phyloP scores from a whole-genome alignment of 768 basidiomycete genomes.

The Naganishia randhawae region DNA sequence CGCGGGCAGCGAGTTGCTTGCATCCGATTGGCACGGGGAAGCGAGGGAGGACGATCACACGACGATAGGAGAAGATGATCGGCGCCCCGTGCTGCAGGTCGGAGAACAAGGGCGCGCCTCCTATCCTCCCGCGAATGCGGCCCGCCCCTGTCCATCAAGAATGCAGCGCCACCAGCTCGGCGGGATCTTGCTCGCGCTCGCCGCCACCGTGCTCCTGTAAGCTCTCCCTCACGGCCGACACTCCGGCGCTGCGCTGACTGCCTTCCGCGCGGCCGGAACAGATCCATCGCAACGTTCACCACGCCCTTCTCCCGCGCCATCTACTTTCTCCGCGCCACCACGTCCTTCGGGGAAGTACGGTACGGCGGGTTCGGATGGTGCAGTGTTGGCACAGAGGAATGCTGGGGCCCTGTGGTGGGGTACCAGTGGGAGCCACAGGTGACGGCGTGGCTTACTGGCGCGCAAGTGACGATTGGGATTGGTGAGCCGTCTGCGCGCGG shows the following conservation, averaged over 20 bases:
- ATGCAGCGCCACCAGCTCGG: conserved; percentile 33
- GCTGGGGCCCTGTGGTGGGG: conserved; percentile 14
- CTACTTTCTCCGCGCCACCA: conserved; percentile 36
- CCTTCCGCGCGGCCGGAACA: no score
- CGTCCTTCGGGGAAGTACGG: background rate
- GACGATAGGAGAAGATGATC: no score
- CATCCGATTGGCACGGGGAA: no score
- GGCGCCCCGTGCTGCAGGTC: no score
- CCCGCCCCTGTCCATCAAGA: background rate
- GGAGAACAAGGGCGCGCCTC: no score
- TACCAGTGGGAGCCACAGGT: conserved; percentile 25
- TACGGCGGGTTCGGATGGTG: conserved; percentile 41
- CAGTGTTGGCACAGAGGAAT: background rate
- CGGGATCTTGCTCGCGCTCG: conserved; percentile 31
- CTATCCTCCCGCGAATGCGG: background rate
- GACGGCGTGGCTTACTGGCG: conserved; percentile 21
- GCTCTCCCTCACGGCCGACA: no score
- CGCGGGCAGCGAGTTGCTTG: background rate
- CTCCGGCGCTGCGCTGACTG: no score
- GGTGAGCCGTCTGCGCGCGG: no score
- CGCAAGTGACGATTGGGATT: conserved; percentile 20
- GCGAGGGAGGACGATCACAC: no score
- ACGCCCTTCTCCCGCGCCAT: conserved; percentile 42
- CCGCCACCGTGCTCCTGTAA: conserved; percentile 27
- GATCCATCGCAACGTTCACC: conserved; percentile 41